A percentile compares a stretch with the other conserved stretches of the same genome.
These are phyloP conservation scores for Phenoliferia sp. DNA, from an alignment of 1,284 basidiomycete species.

Conservation along the genomic window DNA sequence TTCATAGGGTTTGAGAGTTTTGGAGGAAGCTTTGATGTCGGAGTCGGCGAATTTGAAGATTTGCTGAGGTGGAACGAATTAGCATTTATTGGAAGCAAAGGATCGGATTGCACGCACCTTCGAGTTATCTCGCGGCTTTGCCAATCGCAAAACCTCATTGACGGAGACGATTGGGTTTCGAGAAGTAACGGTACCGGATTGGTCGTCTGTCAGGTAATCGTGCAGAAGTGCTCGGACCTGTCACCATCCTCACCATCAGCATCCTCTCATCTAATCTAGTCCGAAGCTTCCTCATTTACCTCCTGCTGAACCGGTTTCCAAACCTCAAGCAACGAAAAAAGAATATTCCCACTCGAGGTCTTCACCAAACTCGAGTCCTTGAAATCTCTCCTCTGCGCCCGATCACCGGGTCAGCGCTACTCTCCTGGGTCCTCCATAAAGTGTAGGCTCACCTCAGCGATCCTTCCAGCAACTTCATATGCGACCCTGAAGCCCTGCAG, in stretches of 20 bases:
- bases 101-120: slow-evolving; percentile 53
- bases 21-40: slow-evolving; percentile 64
- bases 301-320: slow-evolving; percentile 89
- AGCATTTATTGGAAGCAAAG: neutral
- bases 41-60: slow-evolving; percentile 89
- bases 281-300: slow-evolving; percentile 47
- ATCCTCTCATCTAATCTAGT: neutral
- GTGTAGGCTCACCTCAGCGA: slow-evolving; percentile 63
- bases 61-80: slow-evolving; percentile 49
- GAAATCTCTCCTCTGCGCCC: slow-evolving; percentile 69
- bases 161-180: slow-evolving; percentile 86
- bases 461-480: slow-evolving; percentile 82
- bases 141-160: slow-evolving; percentile 87
- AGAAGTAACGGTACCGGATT: slow-evolving; percentile 65
- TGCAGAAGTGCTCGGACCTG: slow-evolving; percentile 80
- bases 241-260: slow-evolving; percentile 10
- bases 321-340: slow-evolving; percentile 79
- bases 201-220: slow-evolving; percentile 88
- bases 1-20: slow-evolving; percentile 69
- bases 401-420: neutral
- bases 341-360: slow-evolving; percentile 54
- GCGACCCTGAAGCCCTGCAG: slow-evolving; percentile 86
- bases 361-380: slow-evolving; percentile 71
- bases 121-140: slow-evolving; percentile 68
- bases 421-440: neutral